A percentile compares a stretch with the other conserved stretches of the same genome.
These are phyloP conservation scores for Nyssa sinensis DNA, from an alignment of 148 eudicot species.

Conservation along the genomic window DNA sequence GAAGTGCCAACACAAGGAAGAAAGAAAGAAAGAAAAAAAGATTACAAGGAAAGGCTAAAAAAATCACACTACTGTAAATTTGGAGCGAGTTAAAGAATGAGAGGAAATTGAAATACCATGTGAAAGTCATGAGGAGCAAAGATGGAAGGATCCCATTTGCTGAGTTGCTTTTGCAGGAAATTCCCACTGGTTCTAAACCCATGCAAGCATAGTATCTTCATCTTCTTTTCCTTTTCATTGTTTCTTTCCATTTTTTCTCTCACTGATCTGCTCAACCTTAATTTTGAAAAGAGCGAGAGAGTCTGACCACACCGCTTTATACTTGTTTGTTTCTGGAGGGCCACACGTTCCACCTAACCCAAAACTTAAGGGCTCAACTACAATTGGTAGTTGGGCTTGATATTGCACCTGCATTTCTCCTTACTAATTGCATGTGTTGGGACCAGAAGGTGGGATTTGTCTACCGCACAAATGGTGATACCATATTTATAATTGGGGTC, in stretches of 20 bases:
- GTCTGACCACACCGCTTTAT: not conserved
- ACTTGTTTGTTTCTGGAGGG: too few species aligned
- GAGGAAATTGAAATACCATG: constrained; percentile 46
- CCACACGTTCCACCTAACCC: not conserved
- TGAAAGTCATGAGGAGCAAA: constrained; percentile 59
- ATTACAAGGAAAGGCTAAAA: too few species aligned
- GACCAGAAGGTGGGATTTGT: too few species aligned
- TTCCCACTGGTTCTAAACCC: constrained; percentile 89
- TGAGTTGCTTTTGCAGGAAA: constrained; percentile 71
- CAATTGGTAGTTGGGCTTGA: not conserved
- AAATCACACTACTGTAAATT: too few species aligned
- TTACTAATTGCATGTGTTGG: not conserved
- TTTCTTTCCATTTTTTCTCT: constrained; percentile 27
- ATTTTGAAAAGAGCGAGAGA: not conserved
- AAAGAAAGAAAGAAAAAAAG: too few species aligned
- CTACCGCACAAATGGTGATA: too few species aligned
- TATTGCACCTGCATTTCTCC: not conserved
- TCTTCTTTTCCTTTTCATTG: constrained; percentile 31
- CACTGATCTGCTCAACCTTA: not conserved
- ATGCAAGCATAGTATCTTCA: constrained; percentile 76
- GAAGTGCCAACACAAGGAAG: too few species aligned
- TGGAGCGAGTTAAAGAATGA: not conserved
- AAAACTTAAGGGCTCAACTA: not conserved
- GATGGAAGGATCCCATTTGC: constrained; percentile 79
- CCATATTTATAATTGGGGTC: too few species aligned